A percentile compares a stretch with the other conserved stretches of the same genome.
phyloP scores from a whole-genome alignment of 2,329 filamentous ascomycete genomes.

The Microcera coccophila region DNA sequence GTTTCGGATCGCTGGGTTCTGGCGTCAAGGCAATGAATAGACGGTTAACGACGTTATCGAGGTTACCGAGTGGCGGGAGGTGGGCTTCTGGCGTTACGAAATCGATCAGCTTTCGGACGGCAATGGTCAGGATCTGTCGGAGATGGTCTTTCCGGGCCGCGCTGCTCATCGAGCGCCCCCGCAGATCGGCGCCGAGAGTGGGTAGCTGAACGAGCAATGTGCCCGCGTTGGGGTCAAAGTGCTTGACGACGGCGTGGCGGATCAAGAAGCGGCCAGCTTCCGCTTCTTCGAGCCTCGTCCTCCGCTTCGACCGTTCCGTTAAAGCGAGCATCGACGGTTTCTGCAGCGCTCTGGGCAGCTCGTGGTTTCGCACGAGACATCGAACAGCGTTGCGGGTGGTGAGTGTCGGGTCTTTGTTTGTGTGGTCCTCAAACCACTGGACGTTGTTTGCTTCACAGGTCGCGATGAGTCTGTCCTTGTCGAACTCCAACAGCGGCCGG shows the following conservation, averaged over 20 bases:
- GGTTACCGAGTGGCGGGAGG: slow-evolving; percentile 38
- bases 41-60: slow-evolving; percentile 44
- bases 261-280: slow-evolving; percentile 55
- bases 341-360: slow-evolving; percentile 66
- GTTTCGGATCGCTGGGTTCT: slow-evolving; percentile 27
- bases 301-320: slow-evolving; percentile 47
- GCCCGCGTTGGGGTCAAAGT: slow-evolving; percentile 46
- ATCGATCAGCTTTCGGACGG: slow-evolving; percentile 46
- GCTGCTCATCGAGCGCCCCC: slow-evolving; percentile 24
- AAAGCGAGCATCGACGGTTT: slow-evolving; percentile 61
- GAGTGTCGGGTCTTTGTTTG: slow-evolving; percentile 72
- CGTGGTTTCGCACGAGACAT: slow-evolving; percentile 54
- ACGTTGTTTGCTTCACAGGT: slow-evolving; percentile 68
- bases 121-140: slow-evolving; percentile 43
- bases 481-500: slow-evolving; percentile 66
- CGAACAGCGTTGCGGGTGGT: slow-evolving; percentile 80
- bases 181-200: slow-evolving; percentile 6
- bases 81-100: slow-evolving; percentile 49
- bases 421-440: slow-evolving; percentile 78
- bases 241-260: slow-evolving; percentile 42
- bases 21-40: slow-evolving; percentile 46
- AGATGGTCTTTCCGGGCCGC: slow-evolving; percentile 32
- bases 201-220: slow-evolving; percentile 47
- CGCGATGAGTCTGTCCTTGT: slow-evolving; percentile 68
- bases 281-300: slow-evolving; percentile 42